phyloP scores from a whole-genome alignment of 2,329 filamentous ascomycete genomes.

The Stemphylium lycopersici region DNA sequence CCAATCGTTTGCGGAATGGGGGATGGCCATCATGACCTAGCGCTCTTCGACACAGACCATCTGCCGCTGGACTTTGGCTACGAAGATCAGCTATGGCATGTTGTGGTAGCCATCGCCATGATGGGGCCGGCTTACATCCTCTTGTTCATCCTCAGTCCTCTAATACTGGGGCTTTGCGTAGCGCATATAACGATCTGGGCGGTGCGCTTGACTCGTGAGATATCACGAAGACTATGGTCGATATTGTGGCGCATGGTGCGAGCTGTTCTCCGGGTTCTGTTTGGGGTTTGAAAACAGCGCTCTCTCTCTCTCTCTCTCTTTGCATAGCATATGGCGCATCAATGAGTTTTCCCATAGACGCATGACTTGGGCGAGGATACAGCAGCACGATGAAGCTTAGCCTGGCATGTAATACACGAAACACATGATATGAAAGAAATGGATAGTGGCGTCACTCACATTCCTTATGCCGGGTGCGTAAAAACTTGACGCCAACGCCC shows the following conservation, averaged over 20 bases:
- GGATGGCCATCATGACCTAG: not conserved
- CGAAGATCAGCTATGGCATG: not conserved
- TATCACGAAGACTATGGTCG: not conserved
- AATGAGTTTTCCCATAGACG: too few relatives aligned
- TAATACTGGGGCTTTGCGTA: not conserved
- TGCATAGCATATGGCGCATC: too few relatives aligned
- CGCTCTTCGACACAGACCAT: slow-evolving; percentile 1
- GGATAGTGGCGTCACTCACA: too few relatives aligned
- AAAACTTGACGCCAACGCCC: not conserved
- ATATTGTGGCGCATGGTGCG: not conserved
- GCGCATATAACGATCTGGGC: not conserved
- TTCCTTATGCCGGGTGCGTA: not conserved
- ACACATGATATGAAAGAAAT: too few relatives aligned
- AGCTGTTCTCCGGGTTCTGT: not conserved
- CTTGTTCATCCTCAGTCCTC: not conserved
- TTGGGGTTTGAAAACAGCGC: not conserved
- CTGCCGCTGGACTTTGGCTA: not conserved
- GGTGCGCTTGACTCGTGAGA: not conserved
- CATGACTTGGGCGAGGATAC: too few relatives aligned
- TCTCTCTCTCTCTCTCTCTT: too few relatives aligned
- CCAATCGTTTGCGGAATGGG: not conserved
- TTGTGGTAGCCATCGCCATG: not conserved
- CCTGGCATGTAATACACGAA: too few relatives aligned
- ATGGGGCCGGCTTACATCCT: slow-evolving; percentile 9
- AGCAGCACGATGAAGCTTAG: too few relatives aligned